Base-by-base conservation (phyloP, 2,329 filamentous ascomycete species). In the Sporothrix humicola region DNA sequence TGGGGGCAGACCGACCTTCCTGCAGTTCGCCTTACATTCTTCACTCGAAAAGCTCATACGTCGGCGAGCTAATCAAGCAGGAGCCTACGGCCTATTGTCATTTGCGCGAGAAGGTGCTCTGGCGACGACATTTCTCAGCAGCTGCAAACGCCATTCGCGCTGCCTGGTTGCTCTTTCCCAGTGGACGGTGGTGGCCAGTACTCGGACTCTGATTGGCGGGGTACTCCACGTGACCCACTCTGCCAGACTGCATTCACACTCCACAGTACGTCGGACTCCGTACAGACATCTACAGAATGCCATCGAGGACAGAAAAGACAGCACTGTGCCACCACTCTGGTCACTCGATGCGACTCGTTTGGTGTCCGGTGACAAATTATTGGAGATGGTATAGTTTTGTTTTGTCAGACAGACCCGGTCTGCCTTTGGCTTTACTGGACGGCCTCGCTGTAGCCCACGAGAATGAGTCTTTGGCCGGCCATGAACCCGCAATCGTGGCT, bases 401-500 rank as follows among this genome's bases (percentile, higher is more conserved):
- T 3, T 37, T 37, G 31, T 37, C 31, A 37, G 31, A 37, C 31
- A 26, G 23, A 37, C 31, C 7, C 31, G 31, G 31, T 37, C 31
- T 37, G 7, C 31, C 31, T 37, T 37, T 37, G 52, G 52, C 52
- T 23, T 65, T 5, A 9, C 48, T 52, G 17, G n/a, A 65, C 8
- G 59, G 37, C 59, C 42, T 65, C 59, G 37, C 13, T 50, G 48
- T 2, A 50, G 13, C 2, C 52, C 52, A 56, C 37, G 17, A 23
- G 9, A n/a, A 65, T 65, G 59, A 65, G 59, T 65, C 59, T 65
- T 59, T 65, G 59, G 59, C 59, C 59, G 59, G 37, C 59, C 37
- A 46, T 17, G 10, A 20, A 65, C 37, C 59, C 37, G 7, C 17
- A 46, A 65, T 46, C 59, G 37, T 65, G 59, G 37, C 59, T 65